phyloP scores from a whole-genome alignment of 805 yeast genomes.

The Hemisphaericaspora nanyangensis region DNA sequence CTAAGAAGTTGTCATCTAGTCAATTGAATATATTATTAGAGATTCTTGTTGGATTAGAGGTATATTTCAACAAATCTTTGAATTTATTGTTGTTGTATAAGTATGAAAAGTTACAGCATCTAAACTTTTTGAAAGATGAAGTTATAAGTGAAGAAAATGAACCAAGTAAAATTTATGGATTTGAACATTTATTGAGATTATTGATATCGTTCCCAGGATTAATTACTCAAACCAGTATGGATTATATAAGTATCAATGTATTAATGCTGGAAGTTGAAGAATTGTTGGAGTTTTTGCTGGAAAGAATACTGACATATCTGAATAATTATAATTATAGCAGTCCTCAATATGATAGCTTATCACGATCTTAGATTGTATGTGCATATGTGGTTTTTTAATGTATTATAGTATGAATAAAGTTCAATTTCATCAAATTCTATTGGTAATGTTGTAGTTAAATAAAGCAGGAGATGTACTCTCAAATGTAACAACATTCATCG shows the following conservation, averaged over 20 bases:
- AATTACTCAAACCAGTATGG: constrained; percentile 78
- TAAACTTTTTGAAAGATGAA: constrained; percentile 42
- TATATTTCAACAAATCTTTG: constrained; percentile 71
- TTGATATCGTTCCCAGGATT: constrained; percentile 78
- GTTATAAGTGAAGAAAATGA: constrained; percentile 14
- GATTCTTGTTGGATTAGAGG: constrained; percentile 61
- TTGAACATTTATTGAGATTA: constrained; percentile 76
- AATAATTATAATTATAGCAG: constrained; percentile 36
- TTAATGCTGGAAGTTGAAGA: constrained; percentile 53
- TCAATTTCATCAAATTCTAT: no score
- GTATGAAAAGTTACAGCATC: constrained; percentile 72
- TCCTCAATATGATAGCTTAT: constrained; percentile 38
- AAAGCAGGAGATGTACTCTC: background rate
- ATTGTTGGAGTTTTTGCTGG: constrained; percentile 50
- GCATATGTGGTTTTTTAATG: no score
- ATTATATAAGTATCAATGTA: constrained; percentile 59
- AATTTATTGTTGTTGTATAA: constrained; percentile 69
- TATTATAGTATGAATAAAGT: no score
- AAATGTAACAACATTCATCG: no score
- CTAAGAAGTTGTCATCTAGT: constrained; percentile 10
- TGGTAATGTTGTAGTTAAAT: background rate
- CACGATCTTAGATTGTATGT: constrained; percentile 12
- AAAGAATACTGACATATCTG: constrained; percentile 31
- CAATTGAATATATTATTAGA: constrained; percentile 49
- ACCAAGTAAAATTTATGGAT: constrained; percentile 57